A percentile compares a stretch with the other conserved stretches of the same genome.
phyloP scores from a whole-genome alignment of 176 grass and related monocot genomes.

The Oryza rufipogon region DNA sequence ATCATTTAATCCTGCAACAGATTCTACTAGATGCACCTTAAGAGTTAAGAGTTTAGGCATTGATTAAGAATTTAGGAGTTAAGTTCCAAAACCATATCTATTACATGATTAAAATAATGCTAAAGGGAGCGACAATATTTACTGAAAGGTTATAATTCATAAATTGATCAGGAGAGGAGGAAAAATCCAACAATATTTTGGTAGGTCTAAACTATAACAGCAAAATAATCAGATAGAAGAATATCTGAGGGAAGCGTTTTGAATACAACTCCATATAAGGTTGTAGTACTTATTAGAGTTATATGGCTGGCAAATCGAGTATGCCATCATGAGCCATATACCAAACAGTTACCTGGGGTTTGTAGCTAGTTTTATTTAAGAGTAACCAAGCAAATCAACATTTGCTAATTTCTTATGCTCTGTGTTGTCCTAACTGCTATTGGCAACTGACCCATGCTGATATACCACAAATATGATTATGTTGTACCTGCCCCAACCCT shows the following conservation, averaged over 20 bases:
- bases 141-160: not conserved
- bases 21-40: not conserved
- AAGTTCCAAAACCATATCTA: conserved; percentile 7
- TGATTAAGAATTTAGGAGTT: not conserved
- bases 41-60: conserved; percentile 1
- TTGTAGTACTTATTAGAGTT: not conserved
- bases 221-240: not conserved
- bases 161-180: not conserved
- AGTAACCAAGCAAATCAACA: conserved; percentile 15
- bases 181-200: not conserved
- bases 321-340: not conserved
- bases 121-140: not conserved
- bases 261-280: not conserved
- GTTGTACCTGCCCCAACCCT: conserved; percentile 1
- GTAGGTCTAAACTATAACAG: not conserved
- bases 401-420: not conserved
- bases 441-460: conserved; percentile 10
- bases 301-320: not conserved
- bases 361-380: not conserved
- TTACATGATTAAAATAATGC: not conserved
- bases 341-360: not conserved
- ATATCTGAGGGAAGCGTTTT: not conserved
- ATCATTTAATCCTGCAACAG: conserved; percentile 6
- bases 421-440: conserved; percentile 6
- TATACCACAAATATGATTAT: conserved; percentile 28